Evolutionary conservation across 2,329 filamentous ascomycete genomes (phyloP).

Genomic region (Diaporthe sp.): DNA sequence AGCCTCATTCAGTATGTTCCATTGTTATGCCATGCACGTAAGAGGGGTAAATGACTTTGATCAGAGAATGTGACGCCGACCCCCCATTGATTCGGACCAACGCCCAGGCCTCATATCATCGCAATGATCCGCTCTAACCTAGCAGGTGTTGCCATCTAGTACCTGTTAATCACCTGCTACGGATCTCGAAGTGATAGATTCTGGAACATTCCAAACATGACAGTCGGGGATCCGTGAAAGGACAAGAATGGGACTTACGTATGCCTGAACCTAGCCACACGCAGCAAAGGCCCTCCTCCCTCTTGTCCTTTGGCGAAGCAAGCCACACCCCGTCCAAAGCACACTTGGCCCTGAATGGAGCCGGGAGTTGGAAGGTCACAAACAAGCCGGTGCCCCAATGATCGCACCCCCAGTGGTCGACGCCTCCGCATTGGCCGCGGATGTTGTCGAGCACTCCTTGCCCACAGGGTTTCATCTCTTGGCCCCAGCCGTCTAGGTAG

Average conservation of each 20-base stretch:
- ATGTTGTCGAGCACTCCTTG: slow-evolving; percentile 12
- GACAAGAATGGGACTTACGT: no score
- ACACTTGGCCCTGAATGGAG: neutral
- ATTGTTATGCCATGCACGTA: no score
- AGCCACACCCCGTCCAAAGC: neutral
- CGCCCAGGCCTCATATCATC: neutral
- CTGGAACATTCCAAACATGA: no score
- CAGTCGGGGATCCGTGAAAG: no score
- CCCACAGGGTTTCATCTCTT: neutral
- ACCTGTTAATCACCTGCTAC: no score
- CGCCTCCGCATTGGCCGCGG: neutral
- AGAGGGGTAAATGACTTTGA: no score
- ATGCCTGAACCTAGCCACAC: neutral
- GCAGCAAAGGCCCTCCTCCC: slow-evolving; percentile 5
- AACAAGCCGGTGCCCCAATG: neutral
- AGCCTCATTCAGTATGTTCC: no score
- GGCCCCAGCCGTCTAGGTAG: slow-evolving; percentile 15
- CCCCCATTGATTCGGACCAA: no score
- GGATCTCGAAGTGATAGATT: no score
- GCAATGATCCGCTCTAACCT: neutral
- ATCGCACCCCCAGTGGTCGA: neutral
- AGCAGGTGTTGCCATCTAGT: neutral
- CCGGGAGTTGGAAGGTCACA: neutral
- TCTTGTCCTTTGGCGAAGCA: neutral
- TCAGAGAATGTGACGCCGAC: no score